Conservation (phyloP, 176 grass and related monocot species). For the Metroxylon sagu region DNA sequence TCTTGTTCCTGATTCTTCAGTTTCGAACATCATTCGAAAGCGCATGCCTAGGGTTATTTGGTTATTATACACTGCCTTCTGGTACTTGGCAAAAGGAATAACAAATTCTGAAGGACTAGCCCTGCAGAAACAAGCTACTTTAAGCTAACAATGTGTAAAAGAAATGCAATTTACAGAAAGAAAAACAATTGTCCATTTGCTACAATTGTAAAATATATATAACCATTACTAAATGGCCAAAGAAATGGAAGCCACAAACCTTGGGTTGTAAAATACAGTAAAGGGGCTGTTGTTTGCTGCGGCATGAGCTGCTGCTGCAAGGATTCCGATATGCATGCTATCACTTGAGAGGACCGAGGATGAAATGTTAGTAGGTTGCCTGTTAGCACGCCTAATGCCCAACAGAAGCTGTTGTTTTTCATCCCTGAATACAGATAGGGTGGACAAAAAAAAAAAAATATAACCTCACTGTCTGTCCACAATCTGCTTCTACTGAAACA, state of each 20-base stretch:
- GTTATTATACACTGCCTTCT: slow-evolving; percentile 86
- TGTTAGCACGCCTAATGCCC: slow-evolving; percentile 75
- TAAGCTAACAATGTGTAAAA: not conserved
- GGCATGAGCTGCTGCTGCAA: slow-evolving; percentile 97
- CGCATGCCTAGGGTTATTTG: slow-evolving; percentile 93
- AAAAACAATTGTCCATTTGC: too few species aligned
- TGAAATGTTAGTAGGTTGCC: slow-evolving; percentile 83
- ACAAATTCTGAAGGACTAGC: slow-evolving; percentile 97
- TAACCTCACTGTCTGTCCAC: not conserved
- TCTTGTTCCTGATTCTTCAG: slow-evolving; percentile 84
- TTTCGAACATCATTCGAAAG: slow-evolving; percentile 98
- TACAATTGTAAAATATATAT: too few species aligned
- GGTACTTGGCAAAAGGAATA: slow-evolving; percentile 96
- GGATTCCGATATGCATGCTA: slow-evolving; percentile 99
- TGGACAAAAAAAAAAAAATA: slow-evolving; percentile 3
- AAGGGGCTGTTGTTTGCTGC: slow-evolving; percentile 91
- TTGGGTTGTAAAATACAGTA: slow-evolving; percentile 98
- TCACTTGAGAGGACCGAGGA: slow-evolving; percentile 96
- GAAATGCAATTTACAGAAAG: too few species aligned
- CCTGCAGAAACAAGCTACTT: slow-evolving; percentile 37
- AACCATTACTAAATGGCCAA: not conserved
- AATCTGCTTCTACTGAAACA: too few species aligned
- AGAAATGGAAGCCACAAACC: slow-evolving; percentile 29
- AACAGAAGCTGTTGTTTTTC: slow-evolving; percentile 93
- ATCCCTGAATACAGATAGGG: slow-evolving; percentile 40